Base-by-base conservation (phyloP, 441 rosid species). In the Populus hybrid region DNA sequence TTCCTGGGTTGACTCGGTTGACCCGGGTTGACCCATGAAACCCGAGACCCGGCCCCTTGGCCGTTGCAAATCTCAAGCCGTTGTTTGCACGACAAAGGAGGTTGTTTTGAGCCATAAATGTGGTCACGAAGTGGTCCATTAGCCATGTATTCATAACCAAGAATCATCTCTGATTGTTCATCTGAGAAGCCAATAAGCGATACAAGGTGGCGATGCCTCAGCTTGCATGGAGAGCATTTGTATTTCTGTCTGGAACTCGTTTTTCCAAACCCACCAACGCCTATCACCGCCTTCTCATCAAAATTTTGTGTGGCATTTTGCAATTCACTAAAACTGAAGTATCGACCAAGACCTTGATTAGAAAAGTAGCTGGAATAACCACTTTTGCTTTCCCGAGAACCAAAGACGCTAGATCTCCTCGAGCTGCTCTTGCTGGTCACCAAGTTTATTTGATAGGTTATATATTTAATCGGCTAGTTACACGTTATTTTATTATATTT, bases 141-240 rank as follows among this genome's bases (percentile, higher is more conserved):
- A 8, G 89, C 83, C 98, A 93, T 95, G 87, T 84, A 91, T 81
- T 93, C 97, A 10, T 93, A 93, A 16, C 93, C 97, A 74, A 95
- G 79, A 76, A 93, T 93, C 99, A 93, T 93, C 83, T 93, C 97
- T 0, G 87, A 74, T 72, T 93, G 83, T 71, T 95, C 97, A 21
- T 92, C 95, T 1, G 93, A 92, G 74, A 89, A 90, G 4, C 98
- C 96, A 68, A 95, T 92, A 71, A 95, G 86, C 16, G 97, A 93
- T 66, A 93, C 96, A 71, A 93, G 87, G 76, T 93, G 99, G 24
- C 97, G 85, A 78, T 93, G 98, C 78, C 99, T 85, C 6, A 91
- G 91, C 86, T 91, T 95, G 33, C n/a, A n/a, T n/a, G n/a, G 99
- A 92, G 29, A 93, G 82, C 97, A 91, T 90, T 84, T 93, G 93